Conservation (phyloP, 352 stramenopile species). For the Aphanomyces cochlioides region DNA sequence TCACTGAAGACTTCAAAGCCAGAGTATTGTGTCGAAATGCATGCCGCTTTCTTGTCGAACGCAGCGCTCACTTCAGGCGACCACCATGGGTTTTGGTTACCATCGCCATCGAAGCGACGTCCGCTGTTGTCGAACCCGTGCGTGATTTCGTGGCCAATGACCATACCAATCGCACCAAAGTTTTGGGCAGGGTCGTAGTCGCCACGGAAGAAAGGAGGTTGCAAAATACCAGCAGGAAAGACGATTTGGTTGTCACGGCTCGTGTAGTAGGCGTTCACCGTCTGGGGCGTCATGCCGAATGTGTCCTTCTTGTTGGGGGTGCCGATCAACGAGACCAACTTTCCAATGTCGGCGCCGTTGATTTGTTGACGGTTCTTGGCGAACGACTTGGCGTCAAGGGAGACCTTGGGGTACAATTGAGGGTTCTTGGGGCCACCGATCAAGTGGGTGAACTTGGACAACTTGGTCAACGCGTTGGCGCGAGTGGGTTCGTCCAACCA, state of each 20-base stretch:
- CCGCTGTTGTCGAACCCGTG: constrained; percentile 93
- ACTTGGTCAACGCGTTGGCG: constrained; percentile 80
- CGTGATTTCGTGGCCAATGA: constrained; percentile 92
- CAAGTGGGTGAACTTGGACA: constrained; percentile 36
- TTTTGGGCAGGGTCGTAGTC: constrained; percentile 81
- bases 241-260: constrained; percentile 84
- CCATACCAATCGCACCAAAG: constrained; percentile 88
- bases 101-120: constrained; percentile 77
- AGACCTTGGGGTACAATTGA: neutral
- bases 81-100: constrained; percentile 91
- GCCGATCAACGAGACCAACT: constrained; percentile 39
- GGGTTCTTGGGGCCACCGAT: neutral
- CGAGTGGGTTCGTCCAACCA: constrained; percentile 88
- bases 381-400: neutral
- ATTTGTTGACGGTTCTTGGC: neutral
- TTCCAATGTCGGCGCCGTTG: constrained; percentile 20
- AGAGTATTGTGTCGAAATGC: constrained; percentile 56
- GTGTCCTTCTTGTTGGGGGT: constrained; percentile 47
- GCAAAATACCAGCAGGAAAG: constrained; percentile 90
- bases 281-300: constrained; percentile 88
- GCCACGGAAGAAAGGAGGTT: constrained; percentile 81
- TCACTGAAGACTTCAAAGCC: constrained; percentile 42
- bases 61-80: constrained; percentile 48
- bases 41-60: constrained; percentile 53
- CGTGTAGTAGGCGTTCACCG: constrained; percentile 85